These are phyloP conservation scores for Urostyla sp. DNA, from an alignment of 73 alveolate genomes.

Conservation along the genomic window DNA sequence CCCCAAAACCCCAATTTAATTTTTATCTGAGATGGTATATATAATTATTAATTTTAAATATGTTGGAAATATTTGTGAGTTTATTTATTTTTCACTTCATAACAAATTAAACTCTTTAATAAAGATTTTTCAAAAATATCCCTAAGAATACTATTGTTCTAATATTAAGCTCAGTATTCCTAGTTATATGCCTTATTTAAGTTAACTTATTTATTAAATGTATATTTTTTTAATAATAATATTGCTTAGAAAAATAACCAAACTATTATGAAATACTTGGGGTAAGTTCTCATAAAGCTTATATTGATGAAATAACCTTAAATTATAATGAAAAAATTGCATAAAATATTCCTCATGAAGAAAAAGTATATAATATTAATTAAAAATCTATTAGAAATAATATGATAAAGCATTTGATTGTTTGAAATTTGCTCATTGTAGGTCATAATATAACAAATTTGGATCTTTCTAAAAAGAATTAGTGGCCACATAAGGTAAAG, in stretches of 20 bases:
- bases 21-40: too few species aligned
- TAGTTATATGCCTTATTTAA: too few species aligned
- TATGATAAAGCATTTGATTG: conserved; percentile 58
- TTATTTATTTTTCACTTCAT: too few species aligned
- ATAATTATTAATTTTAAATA: too few species aligned
- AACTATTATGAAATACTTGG: conserved; percentile 38
- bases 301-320: background rate
- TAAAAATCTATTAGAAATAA: too few species aligned
- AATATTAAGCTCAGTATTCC: too few species aligned
- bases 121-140: too few species aligned
- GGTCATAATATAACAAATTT: conserved; percentile 28
- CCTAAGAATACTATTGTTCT: too few species aligned
- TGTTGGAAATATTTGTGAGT: too few species aligned
- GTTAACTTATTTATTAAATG: too few species aligned
- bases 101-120: too few species aligned
- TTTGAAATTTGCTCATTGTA: conserved; percentile 29
- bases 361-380: conserved; percentile 5
- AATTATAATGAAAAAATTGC: background rate
- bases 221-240: background rate
- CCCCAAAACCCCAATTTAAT: too few species aligned
- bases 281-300: background rate
- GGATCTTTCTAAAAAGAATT: conserved; percentile 17
- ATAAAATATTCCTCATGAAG: conserved; percentile 32
- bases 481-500: conserved; percentile 32
- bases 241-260: conserved; percentile 14